Evolutionary conservation across 78 protist genomes (phyloP), one percentile per base, ranked within the genome.

Genomic region (Guillardia theta): DNA sequence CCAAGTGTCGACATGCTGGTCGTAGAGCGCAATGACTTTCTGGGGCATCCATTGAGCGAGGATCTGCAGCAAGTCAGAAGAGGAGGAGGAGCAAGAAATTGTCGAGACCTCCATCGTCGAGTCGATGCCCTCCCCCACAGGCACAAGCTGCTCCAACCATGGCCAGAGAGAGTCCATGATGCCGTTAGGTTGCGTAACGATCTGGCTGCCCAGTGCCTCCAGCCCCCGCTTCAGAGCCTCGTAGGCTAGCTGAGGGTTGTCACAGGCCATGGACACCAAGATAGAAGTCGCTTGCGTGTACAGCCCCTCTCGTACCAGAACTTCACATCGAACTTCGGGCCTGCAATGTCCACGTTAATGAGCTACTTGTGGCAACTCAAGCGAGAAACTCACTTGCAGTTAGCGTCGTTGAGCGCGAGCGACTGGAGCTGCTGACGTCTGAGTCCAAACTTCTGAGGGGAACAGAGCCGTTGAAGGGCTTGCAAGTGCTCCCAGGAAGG

Each of bases 21-120:
- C 83, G 83, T 70, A 70, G 83, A 70, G 83, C 83, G 83, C 45
- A 12, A 70, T 36, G 21, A 70, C 41, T 70, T 70, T 36, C 83
- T 70, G 6, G 36, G 83, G 83, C 41, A 70, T 70, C 5, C 1
- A 70, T 15, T 24, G 21, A 4, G 83, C 83, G 21, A 70, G 83
- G 46, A 12, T 15, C 83, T 70, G 83, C 41, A 50, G 58, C 30
- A 50, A 10, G 58, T 10, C 10, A 15, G 58, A 50, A 10, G 15
- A 19, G 58, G 58, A 50, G 30, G 58, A 10, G 58, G 58, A 50
- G 30, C 30, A 10, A 15, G 58, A 50, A 19, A 10, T 15, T 50
- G 58, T 10, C 58, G 58, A 50, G 22, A 70, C 83, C 83, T 70
- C 83, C 33, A 70, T 33, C 27, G 83, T 43, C 1, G 83, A 43